phyloP scores from a whole-genome alignment of 164 flowering plant species.

The Tinospora cordifolia region DNA sequence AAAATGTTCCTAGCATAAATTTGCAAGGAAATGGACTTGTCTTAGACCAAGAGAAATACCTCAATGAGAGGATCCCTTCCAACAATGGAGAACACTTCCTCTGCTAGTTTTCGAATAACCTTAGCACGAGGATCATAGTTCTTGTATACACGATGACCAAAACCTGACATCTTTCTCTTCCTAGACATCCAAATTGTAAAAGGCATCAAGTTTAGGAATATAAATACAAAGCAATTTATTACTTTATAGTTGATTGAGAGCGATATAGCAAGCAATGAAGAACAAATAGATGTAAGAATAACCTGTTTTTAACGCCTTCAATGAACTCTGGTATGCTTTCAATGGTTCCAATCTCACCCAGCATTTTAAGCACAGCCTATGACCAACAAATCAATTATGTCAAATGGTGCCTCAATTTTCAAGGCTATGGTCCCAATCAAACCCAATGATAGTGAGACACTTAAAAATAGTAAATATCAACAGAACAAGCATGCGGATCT shows the following conservation, averaged over 20 bases:
- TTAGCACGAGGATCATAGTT: conserved; percentile 99
- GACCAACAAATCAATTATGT: conserved; percentile 8
- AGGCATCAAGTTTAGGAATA: neutral
- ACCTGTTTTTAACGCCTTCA: conserved; percentile 95
- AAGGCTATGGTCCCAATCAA: neutral
- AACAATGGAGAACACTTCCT: conserved; percentile 96
- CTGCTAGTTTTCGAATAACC: conserved; percentile 80
- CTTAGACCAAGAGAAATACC: conserved; percentile 31
- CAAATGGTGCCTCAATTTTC: neutral
- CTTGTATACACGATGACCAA: conserved; percentile 98
- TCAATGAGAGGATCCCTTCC: conserved; percentile 98
- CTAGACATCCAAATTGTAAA: conserved; percentile 26
- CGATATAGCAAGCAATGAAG: neutral
- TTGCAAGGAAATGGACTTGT: neutral
- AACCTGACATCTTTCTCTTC: conserved; percentile 97
- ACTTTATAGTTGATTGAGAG: neutral
- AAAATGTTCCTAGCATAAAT: neutral
- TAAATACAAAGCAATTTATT: neutral
- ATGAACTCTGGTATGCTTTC: conserved; percentile 95
- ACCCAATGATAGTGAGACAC: neutral
- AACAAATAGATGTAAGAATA: neutral
- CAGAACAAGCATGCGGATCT: neutral
- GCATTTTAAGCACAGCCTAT: conserved; percentile 98
- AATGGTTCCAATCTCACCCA: conserved; percentile 79
- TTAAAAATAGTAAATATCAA: neutral